Evolutionary conservation across 768 basidiomycete genomes (phyloP).

Genomic region (Boletus sp.): DNA sequence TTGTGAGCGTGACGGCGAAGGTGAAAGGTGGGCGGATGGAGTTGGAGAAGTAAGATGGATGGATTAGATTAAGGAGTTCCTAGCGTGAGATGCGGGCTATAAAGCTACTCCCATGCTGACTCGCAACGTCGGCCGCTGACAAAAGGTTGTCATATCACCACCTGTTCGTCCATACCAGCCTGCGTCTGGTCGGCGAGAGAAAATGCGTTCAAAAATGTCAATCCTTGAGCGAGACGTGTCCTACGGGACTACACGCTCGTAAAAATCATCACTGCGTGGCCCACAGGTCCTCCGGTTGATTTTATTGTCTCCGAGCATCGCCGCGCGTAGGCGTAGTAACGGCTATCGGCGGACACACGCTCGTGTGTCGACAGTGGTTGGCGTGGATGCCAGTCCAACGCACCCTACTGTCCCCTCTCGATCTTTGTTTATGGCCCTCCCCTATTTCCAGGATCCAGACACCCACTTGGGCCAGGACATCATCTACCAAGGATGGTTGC

Average conservation of each 20-base stretch:
- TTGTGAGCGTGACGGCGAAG: constrained; percentile 32
- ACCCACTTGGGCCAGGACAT: constrained; percentile 24
- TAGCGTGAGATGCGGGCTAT: constrained; percentile 21
- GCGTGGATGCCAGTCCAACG: background rate
- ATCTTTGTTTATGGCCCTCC: constrained; percentile 10
- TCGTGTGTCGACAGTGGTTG: background rate
- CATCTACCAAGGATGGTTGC: constrained; percentile 70
- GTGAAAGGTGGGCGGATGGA: constrained; percentile 29
- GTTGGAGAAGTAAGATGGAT: constrained; percentile 24
- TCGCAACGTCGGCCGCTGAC: constrained; percentile 1
- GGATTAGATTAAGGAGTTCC: constrained; percentile 25
- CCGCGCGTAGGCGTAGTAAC: background rate
- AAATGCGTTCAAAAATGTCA: constrained; percentile 7
- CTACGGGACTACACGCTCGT: constrained; percentile 2
- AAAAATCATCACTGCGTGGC: background rate
- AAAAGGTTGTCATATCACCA: background rate
- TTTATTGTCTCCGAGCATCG: constrained; percentile 11
- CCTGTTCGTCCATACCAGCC: background rate
- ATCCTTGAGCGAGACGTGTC: background rate
- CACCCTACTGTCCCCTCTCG: too few relatives aligned
- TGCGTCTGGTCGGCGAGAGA: constrained; percentile 7
- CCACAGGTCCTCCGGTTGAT: background rate
- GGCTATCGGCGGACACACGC: background rate
- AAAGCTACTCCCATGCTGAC: constrained; percentile 16
- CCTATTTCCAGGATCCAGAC: constrained; percentile 8